A percentile compares a stretch with the other conserved stretches of the same genome.
These are phyloP conservation scores for Dipodascopsis uninucleata DNA, from an alignment of 805 yeast genomes.

Conservation along the genomic window DNA sequence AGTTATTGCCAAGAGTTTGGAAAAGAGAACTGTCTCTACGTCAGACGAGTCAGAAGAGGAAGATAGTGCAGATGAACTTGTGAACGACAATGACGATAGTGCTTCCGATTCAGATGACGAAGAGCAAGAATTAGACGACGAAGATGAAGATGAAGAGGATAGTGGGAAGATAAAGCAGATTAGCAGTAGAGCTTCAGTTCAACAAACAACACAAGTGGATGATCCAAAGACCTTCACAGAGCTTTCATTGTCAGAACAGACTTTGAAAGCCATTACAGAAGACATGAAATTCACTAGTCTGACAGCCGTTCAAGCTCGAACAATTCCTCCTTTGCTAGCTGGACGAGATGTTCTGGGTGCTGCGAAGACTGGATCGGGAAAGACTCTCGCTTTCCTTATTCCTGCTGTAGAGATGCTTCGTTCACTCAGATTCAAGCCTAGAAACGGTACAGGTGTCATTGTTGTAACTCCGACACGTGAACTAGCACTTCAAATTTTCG, in stretches of 20 bases:
- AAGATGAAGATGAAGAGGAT: neutral
- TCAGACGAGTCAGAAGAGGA: neutral
- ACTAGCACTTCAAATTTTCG: slow-evolving; percentile 93
- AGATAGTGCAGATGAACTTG: slow-evolving; percentile 2
- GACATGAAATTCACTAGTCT: slow-evolving; percentile 87
- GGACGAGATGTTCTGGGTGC: slow-evolving; percentile 98
- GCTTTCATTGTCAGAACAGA: slow-evolving; percentile 72
- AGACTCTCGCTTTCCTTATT: slow-evolving; percentile 88
- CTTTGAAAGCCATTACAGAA: slow-evolving; percentile 65
- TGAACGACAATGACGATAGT: too few relatives aligned
- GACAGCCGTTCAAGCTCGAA: slow-evolving; percentile 94
- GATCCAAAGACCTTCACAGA: slow-evolving; percentile 42
- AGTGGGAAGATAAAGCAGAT: too few relatives aligned
- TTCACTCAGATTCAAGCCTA: slow-evolving; percentile 88
- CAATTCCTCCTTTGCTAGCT: slow-evolving; percentile 93
- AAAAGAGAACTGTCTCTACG: too few relatives aligned
- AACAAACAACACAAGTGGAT: neutral
- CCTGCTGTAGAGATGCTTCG: slow-evolving; percentile 94
- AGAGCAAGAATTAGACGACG: neutral
- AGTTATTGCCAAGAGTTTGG: too few relatives aligned
- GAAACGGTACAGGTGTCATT: slow-evolving; percentile 97
- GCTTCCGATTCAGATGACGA: too few relatives aligned
- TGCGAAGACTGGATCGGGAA: slow-evolving; percentile 99
- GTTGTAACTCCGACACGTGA: slow-evolving; percentile 97
- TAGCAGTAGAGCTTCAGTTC: neutral